Evolutionary conservation across 768 basidiomycete species (phyloP), one percentile per base, ranked within the genome.

Genomic region (Boletus bicolor): DNA sequence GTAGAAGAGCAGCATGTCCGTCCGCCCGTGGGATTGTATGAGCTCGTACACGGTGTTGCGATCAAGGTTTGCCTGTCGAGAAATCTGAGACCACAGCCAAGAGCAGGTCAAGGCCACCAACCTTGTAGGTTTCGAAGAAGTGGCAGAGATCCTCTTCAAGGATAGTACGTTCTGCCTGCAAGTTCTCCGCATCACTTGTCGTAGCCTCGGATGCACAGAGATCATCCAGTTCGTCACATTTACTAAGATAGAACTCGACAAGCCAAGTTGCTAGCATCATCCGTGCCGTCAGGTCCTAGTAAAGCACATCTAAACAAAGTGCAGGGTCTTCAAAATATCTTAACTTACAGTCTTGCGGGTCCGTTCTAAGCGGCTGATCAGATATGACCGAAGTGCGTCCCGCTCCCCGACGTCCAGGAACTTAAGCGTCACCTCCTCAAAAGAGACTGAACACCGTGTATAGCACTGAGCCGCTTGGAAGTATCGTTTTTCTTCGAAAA

Each of bases 231-330:
- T 96, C 92, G 65, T 97, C 96, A 70, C 91, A 93, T 76, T 97
- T 98, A 72, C 90, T 90, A 15, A 99, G 83, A 68, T 94, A 98
- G 60, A 98, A 93, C 71, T 99, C 97, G 32, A 97, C 88, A 12
- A 99, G 84, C 97, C 97, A 99, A 0, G 94, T 98, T 17, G 97
- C 95, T 19, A 99, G 76, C 86, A 98, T 93, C 88, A 94, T 94
- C 39, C 97, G 82, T 69, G 98, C 95, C 0, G 93, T 94, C 38
- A 89, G 62, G 64, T 97, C 93, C 95, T 98, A 54, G 37, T 42
- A 32, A 32, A 11, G 11, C 15, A 26, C 24, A n/a, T 44, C 24
- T 56, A 38, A 50, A 45, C 14, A 34, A 37, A 48, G 21, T 17
- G 53, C 5, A 39, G 8, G 9, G 39, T 46, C 17, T 11, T 37